These are phyloP conservation scores for Kluyveromyces starmeri DNA, from an alignment of 805 yeast species.

Conservation along the genomic window DNA sequence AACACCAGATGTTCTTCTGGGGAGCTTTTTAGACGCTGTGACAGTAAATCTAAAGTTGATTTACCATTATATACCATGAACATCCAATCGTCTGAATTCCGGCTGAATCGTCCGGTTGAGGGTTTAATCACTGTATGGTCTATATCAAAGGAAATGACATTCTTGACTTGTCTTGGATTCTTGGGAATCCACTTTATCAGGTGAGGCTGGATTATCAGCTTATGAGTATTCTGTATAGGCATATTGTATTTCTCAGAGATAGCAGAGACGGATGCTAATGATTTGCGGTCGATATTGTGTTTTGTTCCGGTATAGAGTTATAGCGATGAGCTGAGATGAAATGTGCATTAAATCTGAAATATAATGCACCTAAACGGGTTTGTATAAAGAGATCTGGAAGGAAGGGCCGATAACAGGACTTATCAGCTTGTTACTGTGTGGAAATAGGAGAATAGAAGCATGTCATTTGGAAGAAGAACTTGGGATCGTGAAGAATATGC, in stretches of 20 bases:
- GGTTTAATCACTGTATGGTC: slow-evolving; percentile 64
- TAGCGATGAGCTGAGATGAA: no score
- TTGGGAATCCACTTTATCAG: slow-evolving; percentile 36
- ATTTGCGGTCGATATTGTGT: no score
- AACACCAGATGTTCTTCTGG: slow-evolving; percentile 43
- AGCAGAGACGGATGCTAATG: no score
- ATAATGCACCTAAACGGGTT: no score
- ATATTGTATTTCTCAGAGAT: no score
- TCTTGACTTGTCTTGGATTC: slow-evolving; percentile 4
- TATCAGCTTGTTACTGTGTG: no score
- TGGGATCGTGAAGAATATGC: slow-evolving; percentile 69
- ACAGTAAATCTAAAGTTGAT: background rate
- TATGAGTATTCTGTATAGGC: slow-evolving; percentile 28
- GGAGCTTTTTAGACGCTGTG: background rate
- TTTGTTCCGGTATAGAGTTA: no score
- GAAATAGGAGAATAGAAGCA: no score
- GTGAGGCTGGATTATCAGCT: slow-evolving; percentile 34
- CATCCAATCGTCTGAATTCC: slow-evolving; percentile 65
- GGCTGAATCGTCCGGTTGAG: slow-evolving; percentile 45
- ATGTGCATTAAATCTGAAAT: no score
- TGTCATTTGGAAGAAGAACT: slow-evolving; percentile 50
- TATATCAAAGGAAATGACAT: slow-evolving; percentile 60
- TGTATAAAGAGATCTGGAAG: no score
- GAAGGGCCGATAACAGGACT: no score
- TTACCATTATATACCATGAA: slow-evolving; percentile 38